These are phyloP conservation scores for Cupressus sempervirens DNA, from an alignment of 75 land plant genomes.

Conservation along the genomic window DNA sequence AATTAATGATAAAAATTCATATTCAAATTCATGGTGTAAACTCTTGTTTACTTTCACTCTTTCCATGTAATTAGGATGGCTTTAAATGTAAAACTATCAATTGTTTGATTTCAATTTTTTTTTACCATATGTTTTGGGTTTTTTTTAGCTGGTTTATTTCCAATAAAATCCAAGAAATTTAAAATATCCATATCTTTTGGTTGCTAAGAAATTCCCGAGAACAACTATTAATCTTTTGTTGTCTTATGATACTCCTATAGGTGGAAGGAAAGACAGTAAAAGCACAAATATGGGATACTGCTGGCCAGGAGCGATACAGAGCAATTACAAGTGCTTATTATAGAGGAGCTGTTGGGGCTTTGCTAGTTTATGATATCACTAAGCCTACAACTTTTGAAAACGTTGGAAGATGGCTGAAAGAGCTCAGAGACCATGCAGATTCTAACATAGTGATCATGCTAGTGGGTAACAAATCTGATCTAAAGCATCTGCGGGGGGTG, in stretches of 20 bases:
- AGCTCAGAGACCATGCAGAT: conserved; percentile 67
- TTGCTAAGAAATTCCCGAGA: too few species aligned
- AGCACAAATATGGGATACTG: conserved; percentile 84
- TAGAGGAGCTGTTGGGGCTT: conserved; percentile 62
- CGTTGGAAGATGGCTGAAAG: conserved; percentile 64
- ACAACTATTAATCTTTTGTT: not conserved
- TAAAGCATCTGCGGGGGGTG: conserved; percentile 62
- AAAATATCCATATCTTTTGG: too few species aligned
- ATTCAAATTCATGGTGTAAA: too few species aligned
- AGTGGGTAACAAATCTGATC: conserved; percentile 68
- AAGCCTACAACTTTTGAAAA: conserved; percentile 70
- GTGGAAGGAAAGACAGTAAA: conserved; percentile 60
- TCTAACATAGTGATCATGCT: conserved; percentile 70
- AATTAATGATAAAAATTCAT: too few species aligned
- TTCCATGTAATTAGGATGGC: too few species aligned
- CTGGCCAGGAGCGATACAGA: conserved; percentile 69
- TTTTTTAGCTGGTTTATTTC: too few species aligned
- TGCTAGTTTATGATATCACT: conserved; percentile 58
- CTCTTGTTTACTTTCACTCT: too few species aligned
- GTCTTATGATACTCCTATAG: conserved; percentile 16
- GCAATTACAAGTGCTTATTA: conserved; percentile 73
- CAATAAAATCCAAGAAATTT: too few species aligned
- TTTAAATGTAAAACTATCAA: too few species aligned
- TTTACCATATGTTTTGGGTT: too few species aligned
- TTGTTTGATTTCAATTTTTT: too few species aligned